A percentile compares a stretch with the other conserved stretches of the same genome.
Conservation (phyloP, 208 protist species). For the Trypanosoma avium region DNA sequence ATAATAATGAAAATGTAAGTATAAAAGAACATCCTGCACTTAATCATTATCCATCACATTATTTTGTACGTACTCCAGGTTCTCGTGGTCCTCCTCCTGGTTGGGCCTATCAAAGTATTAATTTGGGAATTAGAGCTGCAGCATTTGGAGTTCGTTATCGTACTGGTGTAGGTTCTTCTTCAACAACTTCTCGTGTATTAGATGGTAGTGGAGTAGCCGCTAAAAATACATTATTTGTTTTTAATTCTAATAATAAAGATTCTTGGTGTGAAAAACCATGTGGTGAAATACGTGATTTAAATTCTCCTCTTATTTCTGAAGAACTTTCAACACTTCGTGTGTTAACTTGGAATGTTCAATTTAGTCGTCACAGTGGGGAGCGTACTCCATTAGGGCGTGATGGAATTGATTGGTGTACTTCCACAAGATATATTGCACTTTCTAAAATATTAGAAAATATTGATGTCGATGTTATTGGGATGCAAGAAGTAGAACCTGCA, state of each 20-base stretch:
- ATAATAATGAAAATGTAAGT: not conserved
- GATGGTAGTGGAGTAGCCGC: constrained; percentile 15
- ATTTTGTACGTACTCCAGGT: constrained; percentile 48
- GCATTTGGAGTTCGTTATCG: constrained; percentile 58
- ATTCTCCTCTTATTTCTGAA: not conserved
- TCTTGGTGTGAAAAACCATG: constrained; percentile 31
- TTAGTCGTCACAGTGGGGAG: constrained; percentile 49
- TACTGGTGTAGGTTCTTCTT: constrained; percentile 10
- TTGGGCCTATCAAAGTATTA: constrained; percentile 63
- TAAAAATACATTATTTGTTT: constrained; percentile 28
- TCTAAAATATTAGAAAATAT: constrained; percentile 33
- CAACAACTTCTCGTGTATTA: constrained; percentile 29
- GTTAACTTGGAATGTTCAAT: constrained; percentile 62
- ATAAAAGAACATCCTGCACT: constrained; percentile 42
- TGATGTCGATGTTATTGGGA: constrained; percentile 57
- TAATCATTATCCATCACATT: constrained; percentile 54
- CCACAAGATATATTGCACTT: constrained; percentile 52
- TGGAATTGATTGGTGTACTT: constrained; percentile 63
- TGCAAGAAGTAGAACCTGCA: constrained; percentile 60
- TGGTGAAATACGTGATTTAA: not conserved
- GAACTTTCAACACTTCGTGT: constrained; percentile 38
- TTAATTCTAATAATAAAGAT: not conserved
- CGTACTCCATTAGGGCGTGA: constrained; percentile 47
- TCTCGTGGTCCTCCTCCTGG: constrained; percentile 52
- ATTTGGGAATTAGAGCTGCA: constrained; percentile 61